Base-by-base conservation (phyloP, 202 grass and related monocot species). In the Eragrostis tef region DNA sequence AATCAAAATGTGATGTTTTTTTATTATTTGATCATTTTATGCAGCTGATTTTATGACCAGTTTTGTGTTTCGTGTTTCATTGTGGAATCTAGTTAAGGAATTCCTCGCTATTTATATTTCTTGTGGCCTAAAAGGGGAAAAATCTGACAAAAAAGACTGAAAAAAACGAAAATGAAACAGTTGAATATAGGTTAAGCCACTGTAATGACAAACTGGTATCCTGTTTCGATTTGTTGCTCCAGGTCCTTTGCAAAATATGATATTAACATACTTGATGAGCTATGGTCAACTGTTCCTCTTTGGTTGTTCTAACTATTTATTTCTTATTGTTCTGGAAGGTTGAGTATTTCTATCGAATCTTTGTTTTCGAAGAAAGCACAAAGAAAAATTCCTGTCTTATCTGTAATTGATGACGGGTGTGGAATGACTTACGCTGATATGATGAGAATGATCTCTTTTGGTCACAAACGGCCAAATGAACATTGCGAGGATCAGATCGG, bases 381-480 rank as follows among this genome's bases (percentile, higher is more conserved):
- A 24, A 80, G 50, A 45, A 94, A 83, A 80, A 69, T 97, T 79
- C 91, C 87, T 73, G 89, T 97, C 46, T 81, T 97, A 25, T 90
- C 91, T 86, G 73, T 94, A 82, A 79, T 94, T 61, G 94, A 97
- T 87, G 87, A 97, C 78, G 94, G 94, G 34, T 74, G 86, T 77
- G 94, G 94, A 74, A 97, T 94, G 94, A 70, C 72, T 44, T 87
- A 94, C 80, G 4, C 36, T 79, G 87, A 94, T 71, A 88, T 94
- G 58, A 85, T 88, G 83, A 93, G 85, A 81, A 97, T 97, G 89
- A 87, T 97, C 10, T 91, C 91, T 34, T 97, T 97, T 87, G 94
- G 94, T 85, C 94, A 97, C 59, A 94, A 86, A 85, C 81, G 86
- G 59, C 85, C 87, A 63, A 75, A 82, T 71, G 68, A 53, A 70